Evolutionary conservation across 2,329 filamentous ascomycete species (phyloP), one percentile per base, ranked within the genome.

Genomic region (Byssochlamys sp.): DNA sequence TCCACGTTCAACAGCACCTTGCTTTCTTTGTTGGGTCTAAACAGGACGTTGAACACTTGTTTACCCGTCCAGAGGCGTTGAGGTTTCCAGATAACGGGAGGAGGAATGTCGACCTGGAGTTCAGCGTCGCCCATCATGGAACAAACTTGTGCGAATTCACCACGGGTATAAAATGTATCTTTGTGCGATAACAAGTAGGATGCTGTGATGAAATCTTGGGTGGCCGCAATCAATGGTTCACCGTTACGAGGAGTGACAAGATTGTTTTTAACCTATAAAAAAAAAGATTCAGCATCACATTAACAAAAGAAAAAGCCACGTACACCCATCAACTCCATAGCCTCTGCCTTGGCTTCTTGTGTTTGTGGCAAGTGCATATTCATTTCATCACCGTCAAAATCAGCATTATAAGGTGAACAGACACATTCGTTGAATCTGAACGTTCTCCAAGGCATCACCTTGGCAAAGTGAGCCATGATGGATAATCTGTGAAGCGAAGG

Each of bases 311-410:
- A n/a, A n/a, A n/a, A n/a, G n/a, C n/a, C n/a, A n/a, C n/a, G n/a
- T 57, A 99, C 91, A 49, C 94, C 94, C 94, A 99, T 99, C 53
- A 99, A 78, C 63, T 92, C 91, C 67, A 95, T 95, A 0, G 94
- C 94, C 74, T 99, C 94, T 2, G 92, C 90, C 58, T 94, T 84
- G 10, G 94, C 92, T 74, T 99, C 94, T 76, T 99, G 94, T 0
- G 94, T 97, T 71, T 99, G 94, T 1, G 94, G 94, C 12, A 99
- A 91, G 74, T 99, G 94, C 53, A 99, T 76, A 66, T 99, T 99
- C 94, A 99, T 99, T 73, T 99, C 94, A 66, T 99, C 94, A 59
- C 94, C 94, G 67, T 99, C 94, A 65, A 99, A 99, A 82, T 99
- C 94, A 57, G 94, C 94, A 66, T 99, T 99, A 80, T 99, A 99